Base-by-base conservation (phyloP, 768 basidiomycete species). In the Mycena rosella region DNA sequence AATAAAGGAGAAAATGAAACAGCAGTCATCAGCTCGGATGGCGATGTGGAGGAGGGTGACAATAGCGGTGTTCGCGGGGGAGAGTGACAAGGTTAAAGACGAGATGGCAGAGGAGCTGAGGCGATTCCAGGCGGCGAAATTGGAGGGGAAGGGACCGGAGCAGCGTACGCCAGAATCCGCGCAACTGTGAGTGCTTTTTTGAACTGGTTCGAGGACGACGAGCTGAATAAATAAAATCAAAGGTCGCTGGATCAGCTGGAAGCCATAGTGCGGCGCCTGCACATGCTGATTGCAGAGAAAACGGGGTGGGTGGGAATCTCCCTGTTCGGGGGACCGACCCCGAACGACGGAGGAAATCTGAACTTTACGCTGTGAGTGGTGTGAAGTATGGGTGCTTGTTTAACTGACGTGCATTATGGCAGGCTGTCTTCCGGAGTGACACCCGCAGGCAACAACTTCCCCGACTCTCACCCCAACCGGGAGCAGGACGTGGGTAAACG, bases 241-340 rank as follows among this genome's bases (percentile, higher is more conserved):
- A 63, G 62, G 17, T 45, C 53, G 45, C 15, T 63, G 3, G 44
- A 63, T 13, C 22, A 63, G 30, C 5, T 63, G 24, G 38, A 63
- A 5, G 62, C 38, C 2, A 20, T 56, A 10, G 14, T 63, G 15
- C 10, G 7, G 3, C 6, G 24, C 0, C 5, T 63, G 3, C 62
- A 63, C 17, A 6, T 24, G 15, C 13, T 24, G 2, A 38, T 56
- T 4, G 3, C 4, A 8, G 40, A 52, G 51, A 54, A 54, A 30
- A 63, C 53, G n/a, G 62, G 62, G 1, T 48, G 53, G 62, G 20
- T 34, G 4, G 62, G 62, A 6, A 47, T 55, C 9, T 48, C 34
- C 22, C 20, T 64, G 44, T 11, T 56, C 5, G 63, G 54, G 8
- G 63, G 63, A 29, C 63, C 55, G 18, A 57, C 22, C 9, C 63